Base-by-base conservation (phyloP, 1,139 yeast species). In the Nakaseomyces glabratus region DNA sequence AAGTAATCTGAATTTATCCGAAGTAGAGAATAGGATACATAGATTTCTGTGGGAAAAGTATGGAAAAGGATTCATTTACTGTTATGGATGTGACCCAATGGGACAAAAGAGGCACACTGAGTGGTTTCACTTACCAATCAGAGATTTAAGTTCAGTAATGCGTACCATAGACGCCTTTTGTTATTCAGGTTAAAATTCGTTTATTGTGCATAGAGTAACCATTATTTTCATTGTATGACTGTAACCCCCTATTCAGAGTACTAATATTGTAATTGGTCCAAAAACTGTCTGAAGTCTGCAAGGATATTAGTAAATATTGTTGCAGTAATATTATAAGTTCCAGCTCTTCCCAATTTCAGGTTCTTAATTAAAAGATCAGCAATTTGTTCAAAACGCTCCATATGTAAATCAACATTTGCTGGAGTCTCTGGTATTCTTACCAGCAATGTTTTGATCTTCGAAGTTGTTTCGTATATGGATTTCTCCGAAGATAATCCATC, bases 101-200 rank as follows among this genome's bases (percentile, higher is more conserved):
- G 47, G 43, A 5, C 32, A 41, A n/a, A 49, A 42, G 17, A 41
- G 44, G 28, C 59, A 55, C 41, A 36, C 38, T 3, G 59, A 55
- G 38, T 55, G 59, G 59, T 51, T 52, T 26, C 35, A 42, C 22
- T 42, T 55, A 3, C 56, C 57, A 6, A 44, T 50, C 5, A 19
- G 20, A 6, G 52, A 53, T n/a, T 39, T 54, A 16, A 47, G 48
- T 2, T 28, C 35, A 14, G 33, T 53, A 4, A 25, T 53, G 11
- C 28, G 35, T 15, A 37, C 41, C 2, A 47, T 54, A 5, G 55
- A 52, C 31, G 24, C 38, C 9, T 35, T 49, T 17, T 52, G 57
- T 32, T 34, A 20, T 4, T n/a, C n/a, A n/a, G n/a, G n/a, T n/a
- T n/a, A n/a, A n/a, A n/a, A n/a, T n/a, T n/a, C n/a, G n/a, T n/a